Conservation (phyloP, 2,329 filamentous ascomycete genomes). For the Diaporthe aspalathi region DNA sequence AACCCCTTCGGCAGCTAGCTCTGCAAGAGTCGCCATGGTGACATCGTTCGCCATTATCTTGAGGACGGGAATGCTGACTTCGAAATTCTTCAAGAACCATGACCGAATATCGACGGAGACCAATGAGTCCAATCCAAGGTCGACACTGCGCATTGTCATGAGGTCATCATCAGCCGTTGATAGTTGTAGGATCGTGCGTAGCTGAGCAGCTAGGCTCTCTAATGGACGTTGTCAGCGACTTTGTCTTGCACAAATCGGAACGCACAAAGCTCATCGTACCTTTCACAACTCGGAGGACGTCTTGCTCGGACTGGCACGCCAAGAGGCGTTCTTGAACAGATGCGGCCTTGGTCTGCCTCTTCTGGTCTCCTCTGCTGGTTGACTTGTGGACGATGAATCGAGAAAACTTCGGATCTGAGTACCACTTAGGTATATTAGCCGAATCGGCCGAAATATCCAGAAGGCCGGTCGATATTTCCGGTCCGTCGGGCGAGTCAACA, state of each 20-base stretch:
- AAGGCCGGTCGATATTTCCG: constrained; percentile 40
- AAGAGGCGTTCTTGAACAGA: constrained; percentile 7
- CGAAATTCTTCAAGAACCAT: constrained; percentile 58
- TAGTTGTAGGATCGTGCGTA: constrained; percentile 26
- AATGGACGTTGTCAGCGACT: neutral
- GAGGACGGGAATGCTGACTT: constrained; percentile 55
- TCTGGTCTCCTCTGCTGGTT: constrained; percentile 4
- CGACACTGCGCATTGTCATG: constrained; percentile 36
- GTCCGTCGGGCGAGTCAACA: constrained; percentile 35
- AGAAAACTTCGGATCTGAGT: constrained; percentile 40
- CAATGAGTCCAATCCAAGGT: constrained; percentile 42
- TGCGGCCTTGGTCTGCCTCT: neutral
- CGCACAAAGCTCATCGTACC: neutral
- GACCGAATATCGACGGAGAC: constrained; percentile 50
- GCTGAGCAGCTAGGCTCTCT: constrained; percentile 2
- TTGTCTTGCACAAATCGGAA: neutral
- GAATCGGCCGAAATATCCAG: constrained; percentile 24
- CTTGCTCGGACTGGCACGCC: neutral
- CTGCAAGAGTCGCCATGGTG: neutral
- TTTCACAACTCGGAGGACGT: constrained; percentile 1
- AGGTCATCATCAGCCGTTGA: constrained; percentile 37
- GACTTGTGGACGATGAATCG: constrained; percentile 36
- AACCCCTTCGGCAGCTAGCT: neutral
- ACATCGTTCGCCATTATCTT: constrained; percentile 47
- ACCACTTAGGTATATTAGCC: constrained; percentile 37